Base-by-base conservation (phyloP, 1,139 yeast species). In the Taphrina betulina region DNA sequence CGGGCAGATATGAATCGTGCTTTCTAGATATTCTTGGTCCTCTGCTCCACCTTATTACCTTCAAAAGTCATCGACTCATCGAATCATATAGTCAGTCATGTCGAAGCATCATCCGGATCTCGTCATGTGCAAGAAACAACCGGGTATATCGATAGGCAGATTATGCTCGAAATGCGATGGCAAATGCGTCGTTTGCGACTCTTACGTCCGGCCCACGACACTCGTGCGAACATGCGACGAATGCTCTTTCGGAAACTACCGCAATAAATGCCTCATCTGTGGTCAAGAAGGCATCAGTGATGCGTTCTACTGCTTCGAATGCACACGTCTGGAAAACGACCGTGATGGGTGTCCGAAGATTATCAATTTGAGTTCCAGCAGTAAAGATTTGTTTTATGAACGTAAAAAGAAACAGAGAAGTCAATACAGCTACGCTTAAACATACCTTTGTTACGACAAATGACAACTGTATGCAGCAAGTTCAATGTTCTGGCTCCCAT, bases 271-370 rank as follows among this genome's bases (percentile, higher is more conserved):
- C 67, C 80, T 89, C 20, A 72, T 88, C 23, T 90, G 97, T 71
- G 86, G 89, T 20, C 66, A 67, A 31, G 65, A 75, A 10, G 87
- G 61, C 8, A 55, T 59, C 35, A 60, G 62, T 33, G 84, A 82
- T 33, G 95, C 96, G 0, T 86, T 75, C 66, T 92, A 88, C 69
- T 90, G 98, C 66, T 76, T 80, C 63, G 95, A 89, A 67, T 90
- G 98, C 69, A 92, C 89, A 3, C 68, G 80, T 45, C 67, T 80
- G 46, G 97, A 89, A 65, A 82, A 81, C 65, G 89, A 87, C 66
- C 73, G 96, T 40, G 96, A 90, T 67, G 98, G 98, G 1, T 90
- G 98, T 71, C 97, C 97, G 0, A 77, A 85, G 63, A 80, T 90
- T 52, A 69, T 85, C 22, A 90, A 89, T 65, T 73, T 88, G 54